Base-by-base conservation (phyloP, 31 red algal genomes). In the Odonthalia washingtoniensis region DNA sequence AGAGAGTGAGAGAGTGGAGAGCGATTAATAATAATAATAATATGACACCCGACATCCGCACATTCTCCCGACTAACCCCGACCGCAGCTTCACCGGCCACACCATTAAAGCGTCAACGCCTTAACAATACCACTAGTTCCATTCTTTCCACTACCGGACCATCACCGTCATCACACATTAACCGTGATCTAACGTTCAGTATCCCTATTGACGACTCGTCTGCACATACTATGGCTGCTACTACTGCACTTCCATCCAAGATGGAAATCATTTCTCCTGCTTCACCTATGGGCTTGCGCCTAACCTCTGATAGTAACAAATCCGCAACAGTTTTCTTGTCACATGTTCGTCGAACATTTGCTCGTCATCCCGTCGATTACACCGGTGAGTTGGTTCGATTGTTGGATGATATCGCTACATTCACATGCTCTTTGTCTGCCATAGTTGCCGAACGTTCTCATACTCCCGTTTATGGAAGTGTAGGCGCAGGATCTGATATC, bases 311-410 rank as follows among this genome's bases (percentile, higher is more conserved):
- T 41, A 78, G 80, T 66, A 88, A 72, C 68, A 96, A 96, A 70
- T 89, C 94, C 5, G 94, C 94, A 62, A 96, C 89, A 53, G 94
- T 96, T 41, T 98, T 98, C 65, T 92, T 92, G 21, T 98, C 95
- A 46, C 95, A 98, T 65, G 95, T 98, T 36, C 92, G 95, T 64
- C 89, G 89, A 34, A 88, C 95, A 35, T 98, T 98, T 60, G 87
- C 80, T 46, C 86, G 86, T 53, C 75, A 70, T 65, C 94, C 94
- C 24, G 82, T 86, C 43, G 95, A 98, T 61, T 94, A 91, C 73
- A 98, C 95, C 12, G 95, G 95, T 34, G 97, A 99, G 90, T 83
- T 99, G 43, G 94, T 99, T 40, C 94, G 97, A 33, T 77, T 99
- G 27, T 92, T 99, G 4, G 97, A 99, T 76, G 97, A 99, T 46